A percentile compares a stretch with the other conserved stretches of the same genome.
These are phyloP conservation scores for Mycena kentingensis DNA, from an alignment of 768 basidiomycete species.

Conservation along the genomic window DNA sequence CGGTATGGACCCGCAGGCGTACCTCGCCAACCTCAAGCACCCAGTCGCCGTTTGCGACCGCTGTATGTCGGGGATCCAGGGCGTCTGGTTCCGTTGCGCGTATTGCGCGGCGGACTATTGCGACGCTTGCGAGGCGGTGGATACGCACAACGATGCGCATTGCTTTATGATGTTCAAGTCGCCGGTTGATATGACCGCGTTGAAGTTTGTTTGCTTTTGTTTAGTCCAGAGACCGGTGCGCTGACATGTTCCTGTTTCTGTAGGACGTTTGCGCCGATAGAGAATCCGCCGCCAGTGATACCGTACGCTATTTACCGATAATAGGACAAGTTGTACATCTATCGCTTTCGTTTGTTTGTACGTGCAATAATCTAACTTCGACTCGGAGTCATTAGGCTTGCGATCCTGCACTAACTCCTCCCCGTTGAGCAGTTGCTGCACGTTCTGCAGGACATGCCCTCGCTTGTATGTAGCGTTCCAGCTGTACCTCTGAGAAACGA, in stretches of 20 bases:
- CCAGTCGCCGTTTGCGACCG: constrained; percentile 79
- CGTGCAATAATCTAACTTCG: no score
- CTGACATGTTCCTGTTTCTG: constrained; percentile 16
- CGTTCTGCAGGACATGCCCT: constrained; percentile 19
- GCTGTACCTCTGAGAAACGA: constrained; percentile 17
- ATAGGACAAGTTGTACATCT: no score
- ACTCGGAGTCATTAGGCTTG: no score
- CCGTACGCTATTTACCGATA: constrained; percentile 61
- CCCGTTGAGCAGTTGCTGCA: constrained; percentile 7
- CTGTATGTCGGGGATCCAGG: constrained; percentile 79
- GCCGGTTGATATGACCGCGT: constrained; percentile 71
- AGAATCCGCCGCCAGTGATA: constrained; percentile 64
- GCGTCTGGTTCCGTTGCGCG: constrained; percentile 89
- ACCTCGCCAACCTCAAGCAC: constrained; percentile 64
- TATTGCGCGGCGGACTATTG: constrained; percentile 90
- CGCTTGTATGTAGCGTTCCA: constrained; percentile 16
- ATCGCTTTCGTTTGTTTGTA: no score
- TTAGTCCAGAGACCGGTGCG: background rate
- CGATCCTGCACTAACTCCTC: constrained; percentile 21
- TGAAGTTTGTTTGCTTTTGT: constrained; percentile 52
- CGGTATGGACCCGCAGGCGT: constrained; percentile 46
- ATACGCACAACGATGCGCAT: constrained; percentile 81
- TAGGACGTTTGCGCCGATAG: constrained; percentile 60
- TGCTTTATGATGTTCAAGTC: constrained; percentile 90
- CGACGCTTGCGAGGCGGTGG: constrained; percentile 74